Base-by-base conservation (phyloP, 2,329 filamentous ascomycete species). In the Fusarium dlaminii region DNA sequence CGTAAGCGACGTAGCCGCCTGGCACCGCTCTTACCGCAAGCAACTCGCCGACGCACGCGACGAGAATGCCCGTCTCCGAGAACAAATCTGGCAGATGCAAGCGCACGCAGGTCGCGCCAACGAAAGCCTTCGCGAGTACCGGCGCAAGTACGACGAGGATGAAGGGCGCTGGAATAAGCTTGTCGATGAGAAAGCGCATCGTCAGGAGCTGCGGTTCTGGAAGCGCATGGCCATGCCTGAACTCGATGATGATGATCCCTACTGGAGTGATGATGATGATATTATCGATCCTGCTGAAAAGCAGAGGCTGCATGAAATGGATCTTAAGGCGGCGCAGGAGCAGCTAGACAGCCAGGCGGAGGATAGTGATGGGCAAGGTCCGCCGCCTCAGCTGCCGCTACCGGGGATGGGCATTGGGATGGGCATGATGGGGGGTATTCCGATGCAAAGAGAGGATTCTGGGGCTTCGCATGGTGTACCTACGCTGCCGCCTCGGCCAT, bases 31-130 rank as follows among this genome's bases (percentile, higher is more conserved):
- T 66, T 92, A 92, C 83, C 88, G 90, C 13, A 82, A 86, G 32
- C 90, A 92, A 82, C 87, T 92, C 42, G 89, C 90, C 74, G 89
- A 91, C 78, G 89, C 90, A 52, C 89, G 90, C 9, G 88, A 88
- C 73, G 90, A 92, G 82, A 92, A 92, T 77, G 85, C 86, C 68
- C 86, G 87, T 5, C 85, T 92, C 58, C 88, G 90, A 59, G 89
- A 91, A 76, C 89, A 92, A 80, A 90, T 92, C 76, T 90, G 89
- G 86, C 89, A 91, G 75, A 91, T 91, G 89, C 89, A 91, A 77
- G 85, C 86, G 45, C 87, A 89, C 74, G 90, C 90, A 30, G 85
- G 85, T 52, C 84, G 82, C 18, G 90, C 90, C 29, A 91, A 91
- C 77, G 87, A 88, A 66, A 80, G 84, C 68, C 82, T 92, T 63